A percentile compares a stretch with the other conserved stretches of the same genome.
phyloP scores from a whole-genome alignment of 1,284 basidiomycete species.

The Porogramme epimiltina region DNA sequence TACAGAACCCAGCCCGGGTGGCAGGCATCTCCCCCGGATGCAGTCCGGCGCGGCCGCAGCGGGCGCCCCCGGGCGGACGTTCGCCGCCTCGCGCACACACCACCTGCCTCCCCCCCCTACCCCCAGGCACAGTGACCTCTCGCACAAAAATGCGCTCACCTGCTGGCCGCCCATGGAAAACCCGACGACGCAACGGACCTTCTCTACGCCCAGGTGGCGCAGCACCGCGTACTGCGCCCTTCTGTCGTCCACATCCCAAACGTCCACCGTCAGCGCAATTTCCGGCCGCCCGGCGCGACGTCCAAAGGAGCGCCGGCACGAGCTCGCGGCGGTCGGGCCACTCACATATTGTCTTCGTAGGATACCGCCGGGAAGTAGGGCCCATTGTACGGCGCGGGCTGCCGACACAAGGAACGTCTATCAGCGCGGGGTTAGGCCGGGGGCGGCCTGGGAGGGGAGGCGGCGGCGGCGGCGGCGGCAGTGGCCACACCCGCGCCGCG shows the following conservation, averaged over 20 bases:
- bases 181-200: slow-evolving; percentile 52
- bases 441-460: neutral
- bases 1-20: too few species aligned
- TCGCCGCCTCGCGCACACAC: too few species aligned
- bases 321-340: neutral
- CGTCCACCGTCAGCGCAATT: too few species aligned
- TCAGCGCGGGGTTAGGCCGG: neutral
- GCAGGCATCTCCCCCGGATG: too few species aligned
- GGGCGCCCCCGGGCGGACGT: too few species aligned
- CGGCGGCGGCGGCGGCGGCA: neutral
- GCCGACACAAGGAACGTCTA: neutral
- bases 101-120: too few species aligned
- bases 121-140: too few species aligned
- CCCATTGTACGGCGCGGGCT: slow-evolving; percentile 44
- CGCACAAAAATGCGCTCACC: slow-evolving; percentile 30
- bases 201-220: slow-evolving; percentile 50
- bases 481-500: too few species aligned
- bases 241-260: too few species aligned
- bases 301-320: too few species aligned
- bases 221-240: slow-evolving; percentile 59
- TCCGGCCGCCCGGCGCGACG: too few species aligned
- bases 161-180: slow-evolving; percentile 69
- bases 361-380: slow-evolving; percentile 43
- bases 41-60: too few species aligned
- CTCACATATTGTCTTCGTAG: slow-evolving; percentile 63